Percentiles rank a stretch among this genome's conserved stretches.
phyloP scores from a whole-genome alignment of 2,329 filamentous ascomycete genomes.

The Fusarium clavum region DNA sequence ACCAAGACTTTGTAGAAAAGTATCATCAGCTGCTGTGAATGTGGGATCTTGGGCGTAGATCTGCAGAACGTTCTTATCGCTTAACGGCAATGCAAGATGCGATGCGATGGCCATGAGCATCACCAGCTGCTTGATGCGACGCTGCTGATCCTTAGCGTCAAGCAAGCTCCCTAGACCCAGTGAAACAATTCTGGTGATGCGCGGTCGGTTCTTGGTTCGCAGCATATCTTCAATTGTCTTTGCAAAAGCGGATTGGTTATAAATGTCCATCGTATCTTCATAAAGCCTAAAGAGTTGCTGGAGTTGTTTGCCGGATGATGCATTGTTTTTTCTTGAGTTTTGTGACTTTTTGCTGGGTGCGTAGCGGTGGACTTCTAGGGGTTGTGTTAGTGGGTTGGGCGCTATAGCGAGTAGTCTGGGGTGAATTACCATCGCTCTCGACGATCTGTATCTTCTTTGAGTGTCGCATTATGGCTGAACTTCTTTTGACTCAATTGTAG shows the following conservation, averaged over 20 bases:
- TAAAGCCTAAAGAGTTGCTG: constrained; percentile 33
- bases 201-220: constrained; percentile 29
- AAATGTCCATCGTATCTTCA: constrained; percentile 26
- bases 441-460: constrained; percentile 12
- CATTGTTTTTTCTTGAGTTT: constrained; percentile 7
- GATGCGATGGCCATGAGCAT: constrained; percentile 38
- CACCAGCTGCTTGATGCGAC: constrained; percentile 42
- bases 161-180: constrained; percentile 38
- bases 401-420: neutral
- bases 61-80: neutral
- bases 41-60: constrained; percentile 43
- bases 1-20: constrained; percentile 32
- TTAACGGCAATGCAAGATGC: constrained; percentile 7
- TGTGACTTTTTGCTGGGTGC: constrained; percentile 12
- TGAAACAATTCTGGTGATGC: constrained; percentile 35
- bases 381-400: neutral
- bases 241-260: constrained; percentile 28
- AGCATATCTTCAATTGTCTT: constrained; percentile 37
- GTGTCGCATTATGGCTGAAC: constrained; percentile 20
- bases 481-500: neutral
- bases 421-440: constrained; percentile 11
- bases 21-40: constrained; percentile 39
- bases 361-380: neutral
- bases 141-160: constrained; percentile 39
- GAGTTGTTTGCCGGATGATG: constrained; percentile 29